Conservation (phyloP, 2,329 filamentous ascomycete genomes). For the Sarocladiaceae sp. region DNA sequence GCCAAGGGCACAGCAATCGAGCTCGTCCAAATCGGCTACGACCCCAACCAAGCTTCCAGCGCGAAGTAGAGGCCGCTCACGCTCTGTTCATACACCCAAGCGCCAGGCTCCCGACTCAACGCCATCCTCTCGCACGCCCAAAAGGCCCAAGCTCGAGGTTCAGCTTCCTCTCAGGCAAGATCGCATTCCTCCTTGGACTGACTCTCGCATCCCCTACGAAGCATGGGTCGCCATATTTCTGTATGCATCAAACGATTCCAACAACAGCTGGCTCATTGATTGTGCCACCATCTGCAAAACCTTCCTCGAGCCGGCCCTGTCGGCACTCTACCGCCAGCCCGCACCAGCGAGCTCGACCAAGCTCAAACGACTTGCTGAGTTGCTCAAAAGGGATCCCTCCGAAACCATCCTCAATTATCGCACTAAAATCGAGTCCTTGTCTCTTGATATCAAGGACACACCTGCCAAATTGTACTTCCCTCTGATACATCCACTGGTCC, state of each 20-base stretch:
- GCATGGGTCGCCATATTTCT: constrained; percentile 61
- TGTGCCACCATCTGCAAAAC: constrained; percentile 55
- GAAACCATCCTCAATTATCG: constrained; percentile 56
- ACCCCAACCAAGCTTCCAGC: not conserved
- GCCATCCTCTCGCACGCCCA: not conserved
- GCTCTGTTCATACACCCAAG: not conserved
- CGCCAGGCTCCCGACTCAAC: not conserved
- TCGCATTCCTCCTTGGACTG: constrained; percentile 5
- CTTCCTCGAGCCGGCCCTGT: constrained; percentile 67
- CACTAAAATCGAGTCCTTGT: constrained; percentile 63
- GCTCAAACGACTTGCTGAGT: constrained; percentile 36
- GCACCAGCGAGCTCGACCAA: constrained; percentile 47
- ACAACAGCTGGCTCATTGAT: constrained; percentile 57
- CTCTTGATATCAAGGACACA: constrained; percentile 56
- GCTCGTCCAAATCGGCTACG: not conserved
- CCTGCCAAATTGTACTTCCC: constrained; percentile 35
- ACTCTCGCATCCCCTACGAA: constrained; percentile 1
- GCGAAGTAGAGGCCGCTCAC: not conserved
- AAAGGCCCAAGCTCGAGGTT: not conserved
- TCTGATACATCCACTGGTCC: constrained; percentile 55
- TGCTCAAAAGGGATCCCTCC: constrained; percentile 48
- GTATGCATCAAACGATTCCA: constrained; percentile 50
- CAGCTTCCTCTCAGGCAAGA: not conserved
- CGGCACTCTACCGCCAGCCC: constrained; percentile 64
- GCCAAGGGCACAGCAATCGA: not conserved